Evolutionary conservation across 805 yeast species (phyloP), one percentile per base, ranked within the genome.

Genomic region (Kluyveromyces nonfermentans): DNA sequence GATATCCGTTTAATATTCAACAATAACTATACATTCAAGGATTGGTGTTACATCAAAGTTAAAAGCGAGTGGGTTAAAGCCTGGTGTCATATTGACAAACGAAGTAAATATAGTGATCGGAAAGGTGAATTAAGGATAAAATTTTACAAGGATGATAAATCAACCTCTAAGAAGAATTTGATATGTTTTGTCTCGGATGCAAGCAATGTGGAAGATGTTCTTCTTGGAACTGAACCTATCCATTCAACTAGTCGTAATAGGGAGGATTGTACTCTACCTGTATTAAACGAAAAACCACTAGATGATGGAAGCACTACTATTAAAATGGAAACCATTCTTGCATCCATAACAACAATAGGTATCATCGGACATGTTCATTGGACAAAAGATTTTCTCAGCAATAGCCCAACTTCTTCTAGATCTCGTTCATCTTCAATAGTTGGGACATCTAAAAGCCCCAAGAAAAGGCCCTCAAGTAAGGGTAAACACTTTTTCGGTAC

Each of bases 11-110:
- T 59, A 14, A 49, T 62, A 3, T 41, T 62, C 33, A 50, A 55
- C 41, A 53, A 60, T 5, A 50, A 54, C 21, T 57, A 46, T 33
- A 58, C 53, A 44, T 62, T 54, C 44, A 59, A 60, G 43, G 66
- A 62, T 46, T 62, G 66, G 66, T 62, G 66, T 43, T 60, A 58
- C 44, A 50, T 62, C 14, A 54, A 57, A 34, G 36, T 56, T 7
- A 54, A 52, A 37, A 62, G 54, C 3, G 51, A 53, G 40, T 62
- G 63, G 62, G 53, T 56, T 7, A 62, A 57, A 48, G 51, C 58
- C 12, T 62, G 64, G 64, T 58, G 62, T 40, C 62, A 59, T 35
- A 57, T 62, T 19, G 62, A 59, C 38, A 54, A 53, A 31, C 52
- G 49, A 15, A 38, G 46, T 16, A 52, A 44, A 34, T 17, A 43